These are phyloP conservation scores for Phytopythium montanum DNA, from an alignment of 352 stramenopile species.

Conservation along the genomic window DNA sequence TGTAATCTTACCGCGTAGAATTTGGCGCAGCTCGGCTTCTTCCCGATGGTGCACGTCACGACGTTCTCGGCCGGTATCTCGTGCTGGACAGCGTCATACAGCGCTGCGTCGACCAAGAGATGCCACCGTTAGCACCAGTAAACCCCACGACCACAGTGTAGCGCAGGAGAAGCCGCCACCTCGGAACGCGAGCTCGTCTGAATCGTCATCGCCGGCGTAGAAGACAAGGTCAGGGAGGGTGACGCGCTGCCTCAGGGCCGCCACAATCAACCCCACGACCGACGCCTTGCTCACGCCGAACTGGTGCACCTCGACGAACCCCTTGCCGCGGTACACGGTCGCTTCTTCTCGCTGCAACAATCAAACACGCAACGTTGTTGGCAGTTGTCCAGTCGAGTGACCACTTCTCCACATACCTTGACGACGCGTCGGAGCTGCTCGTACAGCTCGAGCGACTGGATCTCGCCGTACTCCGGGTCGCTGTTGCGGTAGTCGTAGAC, in stretches of 20 bases:
- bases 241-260: slow-evolving; percentile 50
- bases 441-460: slow-evolving; percentile 92
- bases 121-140: background rate
- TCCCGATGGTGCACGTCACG: slow-evolving; percentile 95
- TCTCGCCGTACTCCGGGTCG: slow-evolving; percentile 97
- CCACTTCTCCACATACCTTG: slow-evolving; percentile 46
- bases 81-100: slow-evolving; percentile 35
- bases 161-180: slow-evolving; percentile 24
- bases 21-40: slow-evolving; percentile 96
- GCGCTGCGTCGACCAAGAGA: slow-evolving; percentile 17
- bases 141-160: background rate
- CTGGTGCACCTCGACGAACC: slow-evolving; percentile 74
- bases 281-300: slow-evolving; percentile 67
- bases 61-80: slow-evolving; percentile 44
- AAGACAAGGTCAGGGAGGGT: slow-evolving; percentile 92
- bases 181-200: slow-evolving; percentile 91
- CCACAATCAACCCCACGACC: slow-evolving; percentile 48
- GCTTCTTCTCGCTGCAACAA: slow-evolving; percentile 48
- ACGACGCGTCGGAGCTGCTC: slow-evolving; percentile 94
- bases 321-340: slow-evolving; percentile 50
- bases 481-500: slow-evolving; percentile 98
- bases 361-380: background rate
- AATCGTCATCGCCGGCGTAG: slow-evolving; percentile 96
- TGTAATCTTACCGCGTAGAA: slow-evolving; percentile 82
- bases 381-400: background rate